Percentiles rank a stretch among this genome's conserved stretches.
Conservation (phyloP, 1,284 basidiomycete genomes). For the Psilocybe mexicana region DNA sequence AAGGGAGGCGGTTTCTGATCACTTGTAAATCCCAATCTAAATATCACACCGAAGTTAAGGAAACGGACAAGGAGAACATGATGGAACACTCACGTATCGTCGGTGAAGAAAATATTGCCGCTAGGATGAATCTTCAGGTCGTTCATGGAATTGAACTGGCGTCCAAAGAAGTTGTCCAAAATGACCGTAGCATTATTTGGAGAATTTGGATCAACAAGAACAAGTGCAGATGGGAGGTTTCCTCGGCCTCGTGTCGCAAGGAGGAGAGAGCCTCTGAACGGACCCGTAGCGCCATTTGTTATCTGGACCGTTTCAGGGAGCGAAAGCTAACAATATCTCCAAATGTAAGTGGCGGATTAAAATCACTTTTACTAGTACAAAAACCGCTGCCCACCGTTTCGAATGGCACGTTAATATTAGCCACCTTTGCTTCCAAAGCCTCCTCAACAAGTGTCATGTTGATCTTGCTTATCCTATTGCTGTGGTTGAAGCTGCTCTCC, state of each 20-base stretch:
- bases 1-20: constrained; percentile 14
- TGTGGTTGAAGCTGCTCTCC: constrained; percentile 13
- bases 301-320: constrained; percentile 14
- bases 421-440: constrained; percentile 1
- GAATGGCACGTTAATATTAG: constrained; percentile 12
- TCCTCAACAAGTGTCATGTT: constrained; percentile 8
- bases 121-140: constrained; percentile 15
- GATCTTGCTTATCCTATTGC: constrained; percentile 14
- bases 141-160: constrained; percentile 14
- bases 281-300: constrained; percentile 11
- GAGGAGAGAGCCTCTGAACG: constrained; percentile 9
- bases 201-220: constrained; percentile 10
- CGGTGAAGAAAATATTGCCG: constrained; percentile 14
- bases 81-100: constrained; percentile 3
- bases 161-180: constrained; percentile 12
- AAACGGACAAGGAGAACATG: neutral
- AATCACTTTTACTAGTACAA: neutral
- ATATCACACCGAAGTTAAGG: neutral
- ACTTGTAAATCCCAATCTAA: constrained; percentile 12
- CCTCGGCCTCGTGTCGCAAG: constrained; percentile 11
- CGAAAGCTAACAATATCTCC: neutral
- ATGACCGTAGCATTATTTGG: constrained; percentile 13
- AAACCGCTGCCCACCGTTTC: constrained; percentile 2
- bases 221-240: constrained; percentile 10
- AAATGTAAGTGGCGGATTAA: neutral